These are phyloP conservation scores for Nannizzia gypsea DNA, from an alignment of 2,329 filamentous ascomycete genomes.

Conservation along the genomic window DNA sequence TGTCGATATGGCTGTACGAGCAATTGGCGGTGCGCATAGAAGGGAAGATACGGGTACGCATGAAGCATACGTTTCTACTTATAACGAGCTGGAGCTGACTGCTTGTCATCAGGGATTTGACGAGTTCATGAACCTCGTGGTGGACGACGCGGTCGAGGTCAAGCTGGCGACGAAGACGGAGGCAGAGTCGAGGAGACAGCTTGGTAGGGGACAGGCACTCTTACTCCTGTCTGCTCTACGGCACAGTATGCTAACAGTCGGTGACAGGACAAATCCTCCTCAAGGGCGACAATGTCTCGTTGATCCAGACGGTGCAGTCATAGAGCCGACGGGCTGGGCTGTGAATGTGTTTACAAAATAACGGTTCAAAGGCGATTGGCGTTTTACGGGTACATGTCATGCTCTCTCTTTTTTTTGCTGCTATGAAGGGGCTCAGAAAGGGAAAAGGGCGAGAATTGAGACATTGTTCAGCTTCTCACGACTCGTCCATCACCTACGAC, in stretches of 20 bases:
- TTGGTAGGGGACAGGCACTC: conserved; percentile 48
- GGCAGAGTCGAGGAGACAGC: conserved; percentile 61
- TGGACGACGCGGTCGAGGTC: conserved; percentile 91
- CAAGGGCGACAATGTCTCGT: conserved; percentile 77
- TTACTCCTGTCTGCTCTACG: neutral
- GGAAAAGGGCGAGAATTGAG: neutral
- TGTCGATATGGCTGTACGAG: conserved; percentile 95
- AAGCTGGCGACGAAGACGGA: conserved; percentile 71
- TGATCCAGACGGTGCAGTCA: conserved; percentile 52
- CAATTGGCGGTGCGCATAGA: conserved; percentile 89
- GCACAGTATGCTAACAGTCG: neutral
- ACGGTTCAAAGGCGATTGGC: conserved; percentile 8
- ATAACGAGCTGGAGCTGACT: neutral
- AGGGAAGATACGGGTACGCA: conserved; percentile 77
- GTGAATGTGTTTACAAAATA: neutral
- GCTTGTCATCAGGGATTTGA: conserved; percentile 64
- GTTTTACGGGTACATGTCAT: conserved; percentile 6
- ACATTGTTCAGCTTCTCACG: conserved; percentile 15
- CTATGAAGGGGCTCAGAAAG: neutral
- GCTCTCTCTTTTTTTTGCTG: no score
- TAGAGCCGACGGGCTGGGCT: conserved; percentile 2
- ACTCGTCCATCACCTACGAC: conserved; percentile 59
- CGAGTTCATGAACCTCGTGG: conserved; percentile 98
- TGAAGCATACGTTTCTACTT: conserved; percentile 21
- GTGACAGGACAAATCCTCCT: conserved; percentile 66